phyloP scores from a whole-genome alignment of 352 stramenopile species.

The Elongisporangium anandrum region DNA sequence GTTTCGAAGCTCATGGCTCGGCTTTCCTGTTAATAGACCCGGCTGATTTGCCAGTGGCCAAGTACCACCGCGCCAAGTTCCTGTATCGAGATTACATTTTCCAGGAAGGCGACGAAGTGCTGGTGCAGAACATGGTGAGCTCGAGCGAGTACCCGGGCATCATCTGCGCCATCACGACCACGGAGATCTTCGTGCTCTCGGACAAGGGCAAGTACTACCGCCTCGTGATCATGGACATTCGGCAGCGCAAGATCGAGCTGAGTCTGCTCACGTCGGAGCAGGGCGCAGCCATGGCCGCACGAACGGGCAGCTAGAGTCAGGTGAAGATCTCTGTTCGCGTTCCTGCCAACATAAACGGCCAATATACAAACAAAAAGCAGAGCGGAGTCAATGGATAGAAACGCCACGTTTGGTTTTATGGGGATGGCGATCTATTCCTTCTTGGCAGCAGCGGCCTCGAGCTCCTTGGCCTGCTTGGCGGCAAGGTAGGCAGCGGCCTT shows the following conservation, averaged over 20 bases:
- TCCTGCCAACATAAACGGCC: neutral
- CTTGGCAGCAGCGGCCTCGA: slow-evolving; percentile 35
- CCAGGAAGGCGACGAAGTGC: slow-evolving; percentile 76
- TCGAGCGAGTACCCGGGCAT: slow-evolving; percentile 64
- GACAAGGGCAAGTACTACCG: slow-evolving; percentile 77
- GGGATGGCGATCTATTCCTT: neutral
- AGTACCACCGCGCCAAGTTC: slow-evolving; percentile 72
- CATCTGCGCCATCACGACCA: slow-evolving; percentile 61
- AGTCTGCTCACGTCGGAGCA: slow-evolving; percentile 52
- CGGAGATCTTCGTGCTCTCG: slow-evolving; percentile 72
- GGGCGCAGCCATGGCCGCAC: slow-evolving; percentile 9
- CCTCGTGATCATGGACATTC: slow-evolving; percentile 74
- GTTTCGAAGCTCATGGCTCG: slow-evolving; percentile 3
- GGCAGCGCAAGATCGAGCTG: slow-evolving; percentile 55
- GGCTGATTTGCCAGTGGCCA: slow-evolving; percentile 35
- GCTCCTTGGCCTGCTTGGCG: slow-evolving; percentile 22
- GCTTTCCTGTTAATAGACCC: slow-evolving; percentile 19
- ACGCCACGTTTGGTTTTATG: neutral
- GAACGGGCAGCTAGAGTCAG: neutral
- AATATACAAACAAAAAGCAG: neutral
- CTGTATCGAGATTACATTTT: slow-evolving; percentile 75
- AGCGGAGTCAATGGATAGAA: neutral
- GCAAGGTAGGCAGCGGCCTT: slow-evolving; percentile 2
- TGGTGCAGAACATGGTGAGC: slow-evolving; percentile 55
- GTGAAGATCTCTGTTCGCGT: neutral